A percentile compares a stretch with the other conserved stretches of the same genome.
Conservation (phyloP, 371 early-diverging fungal genomes). For the Dinochytrium kinnereticum region DNA sequence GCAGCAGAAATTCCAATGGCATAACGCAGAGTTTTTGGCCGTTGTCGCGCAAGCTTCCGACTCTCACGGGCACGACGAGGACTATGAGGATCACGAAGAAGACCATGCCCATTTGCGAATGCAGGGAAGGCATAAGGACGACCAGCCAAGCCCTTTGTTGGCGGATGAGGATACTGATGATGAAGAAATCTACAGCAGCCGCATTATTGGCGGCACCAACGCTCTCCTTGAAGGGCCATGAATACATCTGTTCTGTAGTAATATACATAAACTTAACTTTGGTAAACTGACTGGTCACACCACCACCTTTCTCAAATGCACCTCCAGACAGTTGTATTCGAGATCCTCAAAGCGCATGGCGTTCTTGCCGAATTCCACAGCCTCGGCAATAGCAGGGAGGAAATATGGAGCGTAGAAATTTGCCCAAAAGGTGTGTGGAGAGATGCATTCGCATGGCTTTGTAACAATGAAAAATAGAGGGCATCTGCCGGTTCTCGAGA, state of each 20-base stretch:
- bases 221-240: conserved; percentile 47
- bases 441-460: background rate
- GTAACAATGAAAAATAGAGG: background rate
- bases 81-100: background rate
- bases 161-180: background rate
- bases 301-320: background rate
- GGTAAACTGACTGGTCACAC: too few relatives aligned
- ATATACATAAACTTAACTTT: conserved; percentile 10
- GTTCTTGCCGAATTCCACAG: conserved; percentile 4
- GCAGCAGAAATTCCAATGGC: conserved; percentile 60
- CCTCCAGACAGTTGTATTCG: background rate
- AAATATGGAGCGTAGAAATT: conserved; percentile 17
- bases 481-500: conserved; percentile 13
- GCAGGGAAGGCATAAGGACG: background rate
- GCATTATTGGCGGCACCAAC: conserved; percentile 44
- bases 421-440: conserved; percentile 15
- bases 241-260: background rate
- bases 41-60: conserved; percentile 39
- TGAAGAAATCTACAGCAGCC: conserved; percentile 23
- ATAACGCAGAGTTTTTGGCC: conserved; percentile 59
- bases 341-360: background rate
- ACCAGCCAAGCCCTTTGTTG: background rate
- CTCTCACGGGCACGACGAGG: conserved; percentile 18
- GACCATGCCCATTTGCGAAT: background rate
- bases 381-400: background rate